These are phyloP conservation scores for Graphilbum ipis-grandicollis DNA, from an alignment of 2,329 filamentous ascomycete genomes.

Conservation along the genomic window DNA sequence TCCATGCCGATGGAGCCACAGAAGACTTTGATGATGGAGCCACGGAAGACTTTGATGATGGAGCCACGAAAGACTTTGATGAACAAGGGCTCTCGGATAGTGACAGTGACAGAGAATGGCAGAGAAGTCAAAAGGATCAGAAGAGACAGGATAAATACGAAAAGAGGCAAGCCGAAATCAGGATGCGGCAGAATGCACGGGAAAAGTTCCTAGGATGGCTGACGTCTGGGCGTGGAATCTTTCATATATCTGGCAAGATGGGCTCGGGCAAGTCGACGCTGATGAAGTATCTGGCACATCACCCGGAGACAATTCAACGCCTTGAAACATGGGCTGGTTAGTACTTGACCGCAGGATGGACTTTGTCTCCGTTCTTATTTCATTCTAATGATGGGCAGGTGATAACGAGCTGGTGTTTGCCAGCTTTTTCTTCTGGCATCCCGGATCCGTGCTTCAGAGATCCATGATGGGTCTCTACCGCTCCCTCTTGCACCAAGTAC, in stretches of 20 bases:
- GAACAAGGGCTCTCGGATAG: no score
- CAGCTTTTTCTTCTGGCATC: slow-evolving; percentile 3
- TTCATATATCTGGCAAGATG: slow-evolving; percentile 2
- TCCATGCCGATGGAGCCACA: background rate
- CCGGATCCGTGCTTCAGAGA: background rate
- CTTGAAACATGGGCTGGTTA: background rate
- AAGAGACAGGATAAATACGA: no score
- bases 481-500: background rate
- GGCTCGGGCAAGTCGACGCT: slow-evolving; percentile 5
- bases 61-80: no score
- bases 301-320: background rate
- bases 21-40: no score
- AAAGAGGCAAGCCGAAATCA: background rate
- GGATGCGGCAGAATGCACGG: background rate
- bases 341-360: no score
- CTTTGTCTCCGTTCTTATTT: no score
- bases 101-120: no score
- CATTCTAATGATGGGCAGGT: background rate
- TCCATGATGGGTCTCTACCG: background rate
- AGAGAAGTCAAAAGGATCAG: no score
- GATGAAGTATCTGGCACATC: background rate
- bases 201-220: background rate
- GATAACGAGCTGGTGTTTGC: background rate
- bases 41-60: no score
- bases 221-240: background rate